phyloP scores from a whole-genome alignment of 2,329 filamentous ascomycete species.

The Pseudogymnoascus sp. region DNA sequence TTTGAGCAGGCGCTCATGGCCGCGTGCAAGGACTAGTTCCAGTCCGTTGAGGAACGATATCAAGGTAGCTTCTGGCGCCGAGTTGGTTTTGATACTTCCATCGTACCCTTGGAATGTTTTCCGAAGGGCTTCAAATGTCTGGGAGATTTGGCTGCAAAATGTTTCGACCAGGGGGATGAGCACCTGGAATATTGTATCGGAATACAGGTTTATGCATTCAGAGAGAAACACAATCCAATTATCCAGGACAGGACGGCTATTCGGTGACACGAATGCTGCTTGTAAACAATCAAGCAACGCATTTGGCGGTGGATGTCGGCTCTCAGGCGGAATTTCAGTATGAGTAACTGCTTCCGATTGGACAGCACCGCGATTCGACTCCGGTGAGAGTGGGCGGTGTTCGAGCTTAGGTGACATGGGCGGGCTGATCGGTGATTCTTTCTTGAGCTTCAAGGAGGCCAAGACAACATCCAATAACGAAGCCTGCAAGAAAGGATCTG shows the following conservation, averaged over 20 bases:
- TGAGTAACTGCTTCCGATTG: conserved; percentile 38
- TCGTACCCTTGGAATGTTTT: conserved; percentile 48
- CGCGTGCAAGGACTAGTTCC: conserved; percentile 80
- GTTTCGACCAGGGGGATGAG: conserved; percentile 87
- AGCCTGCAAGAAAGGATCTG: conserved; percentile 67
- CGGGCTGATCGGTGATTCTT: conserved; percentile 25
- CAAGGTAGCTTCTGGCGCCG: conserved; percentile 61
- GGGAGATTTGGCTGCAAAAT: conserved; percentile 69
- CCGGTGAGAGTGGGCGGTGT: conserved; percentile 19
- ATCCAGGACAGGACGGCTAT: conserved; percentile 71
- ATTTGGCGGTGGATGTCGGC: conserved; percentile 43
- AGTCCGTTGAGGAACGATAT: conserved; percentile 88
- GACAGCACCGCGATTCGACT: conserved; percentile 33
- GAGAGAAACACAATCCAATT: conserved; percentile 85
- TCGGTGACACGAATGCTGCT: conserved; percentile 67
- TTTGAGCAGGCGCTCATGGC: conserved; percentile 71
- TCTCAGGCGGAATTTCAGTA: conserved; percentile 33
- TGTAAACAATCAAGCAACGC: conserved; percentile 81
- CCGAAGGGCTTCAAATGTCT: conserved; percentile 65
- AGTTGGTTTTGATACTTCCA: conserved; percentile 24
- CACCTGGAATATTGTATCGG: conserved; percentile 79
- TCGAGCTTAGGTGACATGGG: conserved; percentile 24
- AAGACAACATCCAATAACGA: conserved; percentile 73
- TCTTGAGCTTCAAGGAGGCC: conserved; percentile 61
- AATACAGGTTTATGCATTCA: conserved; percentile 77